Evolutionary conservation across 306 rosid species (phyloP).

Genomic region (Abrus pulchellus): DNA sequence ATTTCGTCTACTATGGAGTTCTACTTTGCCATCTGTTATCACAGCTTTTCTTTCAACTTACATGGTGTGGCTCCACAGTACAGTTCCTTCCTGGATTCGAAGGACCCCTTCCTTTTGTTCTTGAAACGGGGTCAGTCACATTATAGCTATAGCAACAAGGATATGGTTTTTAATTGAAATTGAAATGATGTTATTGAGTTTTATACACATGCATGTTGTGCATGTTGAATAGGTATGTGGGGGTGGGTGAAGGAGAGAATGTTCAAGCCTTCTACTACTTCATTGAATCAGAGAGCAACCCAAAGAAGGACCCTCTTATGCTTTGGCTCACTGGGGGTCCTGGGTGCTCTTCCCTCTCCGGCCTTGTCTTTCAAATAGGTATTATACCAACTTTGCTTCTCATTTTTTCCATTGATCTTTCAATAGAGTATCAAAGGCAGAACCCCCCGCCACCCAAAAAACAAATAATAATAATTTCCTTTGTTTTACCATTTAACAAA

Average conservation of each 20-base stretch:
- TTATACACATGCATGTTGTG: background rate
- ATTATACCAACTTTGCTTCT: background rate
- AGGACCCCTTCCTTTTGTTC: conserved; percentile 72
- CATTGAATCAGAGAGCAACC: conserved; percentile 65
- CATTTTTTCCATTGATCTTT: background rate
- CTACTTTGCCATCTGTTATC: conserved; percentile 23
- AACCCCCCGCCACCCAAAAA: too few relatives aligned
- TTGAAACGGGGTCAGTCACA: conserved; percentile 71
- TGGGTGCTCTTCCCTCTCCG: conserved; percentile 68
- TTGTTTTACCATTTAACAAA: too few relatives aligned
- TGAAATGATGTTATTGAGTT: background rate
- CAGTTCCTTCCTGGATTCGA: conserved; percentile 73
- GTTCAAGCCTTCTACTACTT: conserved; percentile 73
- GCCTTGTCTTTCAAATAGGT: conserved; percentile 67
- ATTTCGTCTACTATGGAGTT: background rate
- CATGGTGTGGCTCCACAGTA: conserved; percentile 41
- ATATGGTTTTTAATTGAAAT: background rate
- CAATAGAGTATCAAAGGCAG: too few relatives aligned
- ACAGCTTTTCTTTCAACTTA: conserved; percentile 24
- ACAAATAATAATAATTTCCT: too few relatives aligned
- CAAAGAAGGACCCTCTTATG: conserved; percentile 69
- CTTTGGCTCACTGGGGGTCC: conserved; percentile 88
- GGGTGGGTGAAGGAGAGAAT: conserved; percentile 71
- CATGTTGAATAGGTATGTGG: conserved; percentile 61
- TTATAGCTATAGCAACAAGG: background rate